phyloP scores from a whole-genome alignment of 2,329 filamentous ascomycete genomes.

The Xylaria multiplex region DNA sequence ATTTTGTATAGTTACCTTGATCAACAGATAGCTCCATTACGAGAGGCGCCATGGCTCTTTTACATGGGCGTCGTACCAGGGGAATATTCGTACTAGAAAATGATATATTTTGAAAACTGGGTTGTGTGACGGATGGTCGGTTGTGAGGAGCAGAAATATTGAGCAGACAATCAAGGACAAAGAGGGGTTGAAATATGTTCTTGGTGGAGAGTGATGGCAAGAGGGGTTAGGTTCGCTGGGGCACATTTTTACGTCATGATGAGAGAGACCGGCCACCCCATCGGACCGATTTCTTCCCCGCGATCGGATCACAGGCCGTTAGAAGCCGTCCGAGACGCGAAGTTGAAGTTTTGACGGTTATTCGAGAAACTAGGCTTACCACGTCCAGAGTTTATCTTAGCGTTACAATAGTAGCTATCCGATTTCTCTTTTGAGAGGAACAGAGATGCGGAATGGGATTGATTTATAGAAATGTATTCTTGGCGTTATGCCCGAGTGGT shows the following conservation, averaged over 20 bases:
- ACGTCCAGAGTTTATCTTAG: too few species aligned
- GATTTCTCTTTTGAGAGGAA: too few species aligned
- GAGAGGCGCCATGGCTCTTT: slow-evolving; percentile 32
- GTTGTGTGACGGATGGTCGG: not conserved
- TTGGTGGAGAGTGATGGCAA: slow-evolving; percentile 8
- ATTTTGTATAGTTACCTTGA: slow-evolving; percentile 37
- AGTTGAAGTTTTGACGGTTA: too few species aligned
- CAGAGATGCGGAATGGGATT: too few species aligned
- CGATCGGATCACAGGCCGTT: not conserved
- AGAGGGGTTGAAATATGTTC: slow-evolving; percentile 13
- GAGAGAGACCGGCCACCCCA: not conserved
- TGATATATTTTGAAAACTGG: too few species aligned
- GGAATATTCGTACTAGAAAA: slow-evolving; percentile 1
- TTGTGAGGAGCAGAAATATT: not conserved
- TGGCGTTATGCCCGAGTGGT: too few species aligned
- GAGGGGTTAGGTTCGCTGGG: slow-evolving; percentile 8
- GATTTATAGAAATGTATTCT: too few species aligned
- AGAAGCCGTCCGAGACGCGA: too few species aligned
- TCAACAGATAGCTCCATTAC: slow-evolving; percentile 30
- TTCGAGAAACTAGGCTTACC: too few species aligned
- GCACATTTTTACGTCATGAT: slow-evolving; percentile 20
- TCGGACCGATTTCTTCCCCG: not conserved
- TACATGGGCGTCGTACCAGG: slow-evolving; percentile 30
- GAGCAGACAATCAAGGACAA: not conserved
- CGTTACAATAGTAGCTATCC: too few species aligned